Conservation (phyloP, 1,139 yeast genomes). For the Debaryomycetaceae sp. region DNA sequence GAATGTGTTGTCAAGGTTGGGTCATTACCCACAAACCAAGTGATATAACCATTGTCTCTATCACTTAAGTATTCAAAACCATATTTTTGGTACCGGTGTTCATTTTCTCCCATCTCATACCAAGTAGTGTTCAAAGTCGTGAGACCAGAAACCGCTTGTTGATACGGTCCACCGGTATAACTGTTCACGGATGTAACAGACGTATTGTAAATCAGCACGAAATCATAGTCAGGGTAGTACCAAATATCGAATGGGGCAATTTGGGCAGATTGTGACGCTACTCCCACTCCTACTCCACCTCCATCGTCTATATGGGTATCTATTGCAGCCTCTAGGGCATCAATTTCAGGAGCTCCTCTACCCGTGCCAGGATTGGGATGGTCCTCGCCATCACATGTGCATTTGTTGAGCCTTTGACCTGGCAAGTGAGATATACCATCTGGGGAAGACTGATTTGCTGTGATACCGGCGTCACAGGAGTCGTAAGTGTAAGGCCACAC, state of each 20-base stretch:
- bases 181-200: constrained; percentile 68
- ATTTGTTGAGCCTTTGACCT: constrained; percentile 67
- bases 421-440: constrained; percentile 80
- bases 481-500: constrained; percentile 89
- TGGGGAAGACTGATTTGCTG: constrained; percentile 80
- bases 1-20: constrained; percentile 64
- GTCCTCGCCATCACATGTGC: constrained; percentile 72
- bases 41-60: constrained; percentile 61
- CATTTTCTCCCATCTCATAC: constrained; percentile 61
- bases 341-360: constrained; percentile 90
- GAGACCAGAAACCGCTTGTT: constrained; percentile 77
- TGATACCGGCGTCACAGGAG: constrained; percentile 81
- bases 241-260: constrained; percentile 84
- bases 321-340: constrained; percentile 73
- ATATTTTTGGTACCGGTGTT: constrained; percentile 58
- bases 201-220: constrained; percentile 57
- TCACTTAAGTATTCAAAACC: constrained; percentile 79
- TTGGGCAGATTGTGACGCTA: constrained; percentile 79
- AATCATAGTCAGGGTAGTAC: constrained; percentile 80
- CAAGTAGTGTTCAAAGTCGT: constrained; percentile 69
- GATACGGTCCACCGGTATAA: constrained; percentile 81
- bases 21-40: constrained; percentile 76
- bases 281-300: constrained; percentile 49
- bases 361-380: constrained; percentile 81
- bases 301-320: constrained; percentile 32